Base-by-base conservation (phyloP, 2,329 filamentous ascomycete species). In the Diaporthe longicolla region DNA sequence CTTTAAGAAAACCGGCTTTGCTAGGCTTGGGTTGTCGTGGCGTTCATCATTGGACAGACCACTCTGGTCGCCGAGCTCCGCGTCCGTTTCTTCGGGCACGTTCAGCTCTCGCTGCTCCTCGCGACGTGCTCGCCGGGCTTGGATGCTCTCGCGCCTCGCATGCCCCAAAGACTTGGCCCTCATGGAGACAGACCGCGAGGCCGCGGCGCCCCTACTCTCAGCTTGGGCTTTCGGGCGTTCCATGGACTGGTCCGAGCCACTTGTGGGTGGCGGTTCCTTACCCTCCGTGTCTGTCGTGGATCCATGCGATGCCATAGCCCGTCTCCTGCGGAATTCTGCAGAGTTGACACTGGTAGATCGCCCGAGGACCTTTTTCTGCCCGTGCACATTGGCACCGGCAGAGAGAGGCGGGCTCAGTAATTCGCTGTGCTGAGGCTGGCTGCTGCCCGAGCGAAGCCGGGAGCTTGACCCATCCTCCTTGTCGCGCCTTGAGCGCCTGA, bases 1-100 rank as follows among this genome's bases (percentile, higher is more conserved):
- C 83, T 98, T 99, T 73, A 99, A 89, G 82, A 93, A 98, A 4
- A 98, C 97, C 0, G 97, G 97, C 82, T 98, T 98, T 70, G 96
- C 92, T 75, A 96, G 90, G 77, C 97, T 95, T 7, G 93, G 92
- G 77, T 90, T 91, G 75, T 91, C 89, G 13, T 92, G 82, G 32
- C 89, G 85, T 54, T 93, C 91, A 26, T 68, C 70, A 2, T 88
- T 90, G 11, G 91, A 92, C 37, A 88, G 83, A 4, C 89, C 89
- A 74, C 89, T 92, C 45, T 87, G 86, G 73, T 91, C 89, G 24
- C 89, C 90, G 35, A 94, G 85, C 73, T 98, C 95, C 65, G 92
- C 90, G 80, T 97, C 95, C 0, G 95, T 97, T 84, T 98, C 97
- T 82, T 98, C 96, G 0, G 94, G 78, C 26, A 79, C 76, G 57